Evolutionary conservation across 2,329 filamentous ascomycete genomes (phyloP).

Genomic region (Stachybotrys elegans): DNA sequence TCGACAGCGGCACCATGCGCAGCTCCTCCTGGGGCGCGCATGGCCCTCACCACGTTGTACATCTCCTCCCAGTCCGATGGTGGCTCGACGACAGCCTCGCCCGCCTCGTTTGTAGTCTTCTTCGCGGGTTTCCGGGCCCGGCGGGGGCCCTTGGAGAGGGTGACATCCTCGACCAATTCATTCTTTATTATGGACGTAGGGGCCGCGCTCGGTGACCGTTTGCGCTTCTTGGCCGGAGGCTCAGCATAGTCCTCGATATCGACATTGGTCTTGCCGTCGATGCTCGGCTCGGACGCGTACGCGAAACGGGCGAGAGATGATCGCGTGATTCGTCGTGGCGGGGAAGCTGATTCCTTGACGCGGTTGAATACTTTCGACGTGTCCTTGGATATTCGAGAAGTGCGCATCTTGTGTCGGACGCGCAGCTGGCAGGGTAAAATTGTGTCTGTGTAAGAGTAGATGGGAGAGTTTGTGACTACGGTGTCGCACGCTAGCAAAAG

Average conservation of each 20-base stretch:
- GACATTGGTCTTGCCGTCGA: conserved; percentile 6
- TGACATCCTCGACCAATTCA: conserved; percentile 27
- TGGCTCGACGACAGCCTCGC: conserved; percentile 40
- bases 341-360: conserved; percentile 16
- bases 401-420: conserved; percentile 49
- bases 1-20: conserved; percentile 80
- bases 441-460: too few relatives aligned
- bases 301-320: conserved; percentile 44
- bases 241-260: conserved; percentile 56
- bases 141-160: conserved; percentile 17
- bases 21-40: conserved; percentile 56
- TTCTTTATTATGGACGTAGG: conserved; percentile 25
- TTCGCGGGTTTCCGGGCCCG: conserved; percentile 34
- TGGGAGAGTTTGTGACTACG: too few relatives aligned
- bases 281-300: conserved; percentile 21
- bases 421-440: too few relatives aligned
- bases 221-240: conserved; percentile 24
- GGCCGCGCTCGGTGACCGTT: conserved; percentile 13
- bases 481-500: too few relatives aligned
- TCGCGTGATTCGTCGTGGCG: conserved; percentile 43
- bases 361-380: conserved; percentile 50
- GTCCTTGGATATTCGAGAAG: conserved; percentile 54
- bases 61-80: conserved; percentile 81
- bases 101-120: conserved; percentile 35
- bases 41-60: conserved; percentile 71